Base-by-base conservation (phyloP, 129 eudicot genomes). In the Glebionis coronaria region DNA sequence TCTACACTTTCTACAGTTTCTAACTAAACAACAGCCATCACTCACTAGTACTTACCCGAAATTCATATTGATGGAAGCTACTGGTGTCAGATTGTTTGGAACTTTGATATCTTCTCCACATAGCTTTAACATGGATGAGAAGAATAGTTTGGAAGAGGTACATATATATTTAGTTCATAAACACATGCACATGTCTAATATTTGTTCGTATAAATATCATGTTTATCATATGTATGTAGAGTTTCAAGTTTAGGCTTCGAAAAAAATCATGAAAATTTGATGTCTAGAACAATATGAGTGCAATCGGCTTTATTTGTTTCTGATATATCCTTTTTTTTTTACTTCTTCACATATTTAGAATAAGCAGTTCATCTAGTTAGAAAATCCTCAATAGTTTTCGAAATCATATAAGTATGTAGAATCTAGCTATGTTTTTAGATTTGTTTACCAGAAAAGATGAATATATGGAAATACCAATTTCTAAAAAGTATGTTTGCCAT, bases 1-100 rank as follows among this genome's bases (percentile, higher is more conserved):
- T 6, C 42, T 35, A 35, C 42, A 6, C 42, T 9, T 35, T 35
- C 40, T 31, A 31, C 40, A 31, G 9, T 31, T 31, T 31, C 10
- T 35, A 35, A 9, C 42, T 35, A 35, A 35, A 35, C 42, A 35
- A 35, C 42, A 35, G 42, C 42, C 42, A 35, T 10, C 42, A 35
- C 42, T 35, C 42, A 35, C 42, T 35, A 35, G 42, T 35, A 7
- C 42, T 35, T 7, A 12, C 10, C 18, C 31, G 38, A 55, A 77
- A n/a, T 70, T 70, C 76, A 63, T 40, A 65, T 77, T 69, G 23
- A 65, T 72, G 69, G 76, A 35, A 28, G 87, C 79, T 61, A 82
- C 80, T 20, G 96, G 84, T 61, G 73, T 89, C 56, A 83, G 62
- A 73, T 71, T 90, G 61, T 90, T 90, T 44, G 97, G 97, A 47